These are phyloP conservation scores for Camellia japonica DNA, from an alignment of 148 eudicot species.

Conservation along the genomic window DNA sequence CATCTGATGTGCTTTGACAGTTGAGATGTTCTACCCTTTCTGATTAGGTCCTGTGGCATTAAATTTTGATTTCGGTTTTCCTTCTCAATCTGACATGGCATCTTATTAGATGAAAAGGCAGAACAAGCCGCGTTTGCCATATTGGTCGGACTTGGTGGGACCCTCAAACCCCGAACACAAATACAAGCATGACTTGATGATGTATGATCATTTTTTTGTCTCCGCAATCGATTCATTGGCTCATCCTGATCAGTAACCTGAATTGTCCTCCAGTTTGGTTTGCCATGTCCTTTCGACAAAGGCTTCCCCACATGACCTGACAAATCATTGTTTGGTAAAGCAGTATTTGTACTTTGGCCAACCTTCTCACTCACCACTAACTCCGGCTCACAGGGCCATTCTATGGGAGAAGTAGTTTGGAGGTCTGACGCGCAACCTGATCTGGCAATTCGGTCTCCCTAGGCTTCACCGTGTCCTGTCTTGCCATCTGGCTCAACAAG, in stretches of 20 bases:
- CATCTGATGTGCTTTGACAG: neutral
- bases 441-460: neutral
- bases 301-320: neutral
- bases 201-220: conserved; percentile 5
- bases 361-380: neutral
- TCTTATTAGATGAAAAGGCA: conserved; percentile 13
- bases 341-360: neutral
- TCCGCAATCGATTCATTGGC: conserved; percentile 16
- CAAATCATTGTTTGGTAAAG: conserved; percentile 5
- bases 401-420: neutral
- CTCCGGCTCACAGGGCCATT: conserved; percentile 2
- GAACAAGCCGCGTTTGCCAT: neutral
- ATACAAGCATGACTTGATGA: conserved; percentile 22
- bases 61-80: conserved; percentile 5
- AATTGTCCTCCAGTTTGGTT: neutral
- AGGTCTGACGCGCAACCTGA: neutral
- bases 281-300: neutral
- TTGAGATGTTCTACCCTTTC: conserved; percentile 13
- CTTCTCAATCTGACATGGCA: conserved; percentile 14
- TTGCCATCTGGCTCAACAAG: neutral
- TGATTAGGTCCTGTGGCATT: conserved; percentile 3
- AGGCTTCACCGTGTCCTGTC: neutral
- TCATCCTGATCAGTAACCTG: conserved; percentile 19
- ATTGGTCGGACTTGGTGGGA: conserved; percentile 1
- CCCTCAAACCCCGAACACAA: conserved; percentile 26